Evolutionary conservation across 2,329 filamentous ascomycete genomes (phyloP), one percentile per base, ranked within the genome.

Genomic region (Sporothrix brasiliensis): DNA sequence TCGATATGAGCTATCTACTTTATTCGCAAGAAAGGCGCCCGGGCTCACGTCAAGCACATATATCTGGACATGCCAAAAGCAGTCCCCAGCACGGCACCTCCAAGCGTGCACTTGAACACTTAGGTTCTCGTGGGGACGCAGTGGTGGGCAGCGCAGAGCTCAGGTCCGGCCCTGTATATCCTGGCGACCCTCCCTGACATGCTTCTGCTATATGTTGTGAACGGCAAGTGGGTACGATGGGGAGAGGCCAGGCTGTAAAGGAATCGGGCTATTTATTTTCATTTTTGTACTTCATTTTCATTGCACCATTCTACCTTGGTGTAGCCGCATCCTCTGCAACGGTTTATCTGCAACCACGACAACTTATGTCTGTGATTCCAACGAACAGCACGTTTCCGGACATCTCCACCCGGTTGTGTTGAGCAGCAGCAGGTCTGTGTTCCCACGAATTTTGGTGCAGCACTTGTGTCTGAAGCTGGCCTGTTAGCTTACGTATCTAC

Each of bases 331-430:
- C 44, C 44, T 49, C 19, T 61, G 14, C 53, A 10, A 41, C 56
- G 13, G 6, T 34, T 11, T 24, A 7, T 1, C 10, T 44, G 56
- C 34, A 61, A 24, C 19, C 19, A 61, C 34, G 4, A 61, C 9
- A 5, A 30, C 16, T 2, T 19, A n/a, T 52, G n/a, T 11, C 34
- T 34, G 34, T 34, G 34, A 34, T 34, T 34, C 34, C 34, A 34
- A 34, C 39, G 41, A 58, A 39, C 16, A 39, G 67, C 16, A 50
- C 27, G 6, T 30, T 44, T 69, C 50, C 68, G 68, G 68, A 69
- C 69, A 70, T 71, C 56, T 68, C 69, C 54, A 68, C 4, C 50
- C 47, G 24, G 13, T 4, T 49, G 16, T 21, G 39, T 69, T 13
- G 44, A 47, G 19, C 13, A 16, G 41, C 14, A 50, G 19, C 9